Percentiles rank a stretch among this genome's conserved stretches.
phyloP scores from a whole-genome alignment of 2,329 filamentous ascomycete species.

The Fusarium foetens region DNA sequence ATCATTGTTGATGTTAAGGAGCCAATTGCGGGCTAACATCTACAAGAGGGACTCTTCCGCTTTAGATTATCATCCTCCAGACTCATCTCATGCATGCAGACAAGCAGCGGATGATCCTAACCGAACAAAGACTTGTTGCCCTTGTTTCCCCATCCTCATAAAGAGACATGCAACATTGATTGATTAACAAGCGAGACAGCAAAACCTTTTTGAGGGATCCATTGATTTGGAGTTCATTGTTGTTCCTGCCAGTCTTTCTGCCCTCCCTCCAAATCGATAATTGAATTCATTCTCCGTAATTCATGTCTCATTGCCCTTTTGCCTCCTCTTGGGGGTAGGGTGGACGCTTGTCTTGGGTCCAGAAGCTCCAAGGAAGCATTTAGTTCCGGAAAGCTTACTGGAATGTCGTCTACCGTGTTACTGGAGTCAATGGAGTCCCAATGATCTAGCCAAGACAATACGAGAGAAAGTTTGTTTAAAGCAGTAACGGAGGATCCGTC shows the following conservation, averaged over 20 bases:
- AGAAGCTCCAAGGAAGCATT: slow-evolving; percentile 33
- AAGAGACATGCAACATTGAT: slow-evolving; percentile 7
- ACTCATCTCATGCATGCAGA: slow-evolving; percentile 6
- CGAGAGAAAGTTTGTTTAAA: not conserved
- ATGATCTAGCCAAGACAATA: slow-evolving; percentile 14
- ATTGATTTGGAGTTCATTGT: slow-evolving; percentile 1
- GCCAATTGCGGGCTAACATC: slow-evolving; percentile 13
- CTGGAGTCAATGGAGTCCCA: slow-evolving; percentile 9
- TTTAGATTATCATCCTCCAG: slow-evolving; percentile 5
- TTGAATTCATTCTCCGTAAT: slow-evolving; percentile 14
- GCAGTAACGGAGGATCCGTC: not conserved
- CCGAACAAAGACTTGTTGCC: slow-evolving; percentile 29
- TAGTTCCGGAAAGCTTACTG: slow-evolving; percentile 19
- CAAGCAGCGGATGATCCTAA: slow-evolving; percentile 12
- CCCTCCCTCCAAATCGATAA: slow-evolving; percentile 6
- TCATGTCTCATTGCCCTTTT: slow-evolving; percentile 13
- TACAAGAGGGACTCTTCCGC: slow-evolving; percentile 5
- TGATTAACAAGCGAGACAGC: slow-evolving; percentile 18
- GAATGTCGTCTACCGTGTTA: slow-evolving; percentile 28
- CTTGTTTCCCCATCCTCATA: slow-evolving; percentile 20
- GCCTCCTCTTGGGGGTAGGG: not conserved
- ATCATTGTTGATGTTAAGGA: slow-evolving; percentile 4
- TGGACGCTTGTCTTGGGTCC: slow-evolving; percentile 2
- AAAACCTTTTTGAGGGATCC: slow-evolving; percentile 11
- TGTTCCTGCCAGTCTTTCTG: slow-evolving; percentile 3